Evolutionary conservation across 495 filamentous ascomycete species (phyloP).

Genomic region (Hypoxylon fragiforme): DNA sequence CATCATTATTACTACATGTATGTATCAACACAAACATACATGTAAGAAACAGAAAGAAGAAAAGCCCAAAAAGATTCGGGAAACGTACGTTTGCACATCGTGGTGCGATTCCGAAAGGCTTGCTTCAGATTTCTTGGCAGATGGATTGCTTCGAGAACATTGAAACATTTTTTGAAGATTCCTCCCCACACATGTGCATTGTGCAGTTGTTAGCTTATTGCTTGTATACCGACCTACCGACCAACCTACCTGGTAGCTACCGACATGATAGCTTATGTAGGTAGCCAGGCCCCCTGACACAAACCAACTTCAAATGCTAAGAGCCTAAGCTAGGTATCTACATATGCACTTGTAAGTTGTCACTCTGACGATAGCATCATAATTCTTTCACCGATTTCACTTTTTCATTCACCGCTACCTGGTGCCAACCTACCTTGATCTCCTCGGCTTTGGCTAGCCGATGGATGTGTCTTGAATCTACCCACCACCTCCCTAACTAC

Average conservation of each 20-base stretch:
- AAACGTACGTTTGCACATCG: conserved; percentile 14
- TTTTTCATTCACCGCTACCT: no score
- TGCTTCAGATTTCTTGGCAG: conserved; percentile 13
- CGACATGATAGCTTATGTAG: no score
- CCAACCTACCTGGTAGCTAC: background rate
- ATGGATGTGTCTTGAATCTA: background rate
- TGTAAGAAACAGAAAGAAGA: background rate
- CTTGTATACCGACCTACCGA: background rate
- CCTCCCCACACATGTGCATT: conserved; percentile 6
- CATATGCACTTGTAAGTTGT: no score
- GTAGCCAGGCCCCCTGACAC: no score
- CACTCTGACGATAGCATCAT: no score
- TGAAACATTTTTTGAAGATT: no score
- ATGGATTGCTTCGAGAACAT: conserved; percentile 24
- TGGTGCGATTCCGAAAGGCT: conserved; percentile 16
- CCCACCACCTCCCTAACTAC: conserved; percentile 3
- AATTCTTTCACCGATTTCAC: no score
- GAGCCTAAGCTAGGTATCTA: no score
- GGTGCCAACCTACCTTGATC: no score
- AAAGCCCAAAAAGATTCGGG: background rate
- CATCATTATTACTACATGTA: no score
- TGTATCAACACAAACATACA: background rate
- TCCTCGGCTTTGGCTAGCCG: background rate
- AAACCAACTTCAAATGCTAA: no score
- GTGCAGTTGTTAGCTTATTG: no score